These are phyloP conservation scores for Phytophthora pini DNA, from an alignment of 352 stramenopile genomes.

Conservation along the genomic window DNA sequence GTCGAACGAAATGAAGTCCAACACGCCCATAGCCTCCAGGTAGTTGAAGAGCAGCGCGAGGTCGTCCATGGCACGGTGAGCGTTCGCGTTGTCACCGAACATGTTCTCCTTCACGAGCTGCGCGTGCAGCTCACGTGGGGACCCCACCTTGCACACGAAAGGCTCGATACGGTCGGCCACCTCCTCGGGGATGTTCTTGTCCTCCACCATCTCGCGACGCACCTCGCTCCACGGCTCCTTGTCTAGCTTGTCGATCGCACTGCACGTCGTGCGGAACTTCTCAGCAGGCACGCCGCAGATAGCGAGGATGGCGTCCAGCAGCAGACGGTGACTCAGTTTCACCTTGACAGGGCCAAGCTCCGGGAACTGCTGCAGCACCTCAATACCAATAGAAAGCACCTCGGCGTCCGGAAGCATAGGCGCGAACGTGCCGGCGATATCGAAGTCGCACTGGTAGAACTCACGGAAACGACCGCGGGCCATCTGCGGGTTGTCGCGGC, in stretches of 20 bases:
- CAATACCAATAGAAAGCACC: slow-evolving; percentile 95
- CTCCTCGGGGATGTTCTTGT: slow-evolving; percentile 93
- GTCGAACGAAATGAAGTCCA: slow-evolving; percentile 96
- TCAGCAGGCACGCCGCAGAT: slow-evolving; percentile 96
- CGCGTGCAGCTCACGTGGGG: slow-evolving; percentile 87
- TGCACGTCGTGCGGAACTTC: slow-evolving; percentile 98
- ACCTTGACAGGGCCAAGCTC: slow-evolving; percentile 94
- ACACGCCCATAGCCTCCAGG: slow-evolving; percentile 96
- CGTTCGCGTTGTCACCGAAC: slow-evolving; percentile 92
- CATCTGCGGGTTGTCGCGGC: slow-evolving; percentile 95
- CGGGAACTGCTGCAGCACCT: slow-evolving; percentile 89
- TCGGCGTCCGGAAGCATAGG: slow-evolving; percentile 98
- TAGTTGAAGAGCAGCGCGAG: slow-evolving; percentile 97
- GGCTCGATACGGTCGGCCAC: slow-evolving; percentile 95
- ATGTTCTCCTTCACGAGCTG: slow-evolving; percentile 77
- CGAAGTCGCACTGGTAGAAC: slow-evolving; percentile 99
- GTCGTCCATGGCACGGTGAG: slow-evolving; percentile 91
- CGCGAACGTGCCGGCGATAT: slow-evolving; percentile 96
- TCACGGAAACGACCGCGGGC: slow-evolving; percentile 96
- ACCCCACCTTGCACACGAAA: slow-evolving; percentile 94
- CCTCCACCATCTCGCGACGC: slow-evolving; percentile 95
- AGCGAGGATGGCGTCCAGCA: slow-evolving; percentile 98
- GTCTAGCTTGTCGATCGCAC: slow-evolving; percentile 99
- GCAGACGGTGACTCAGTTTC: slow-evolving; percentile 97
- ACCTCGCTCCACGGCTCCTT: slow-evolving; percentile 96